These are phyloP conservation scores for Sporothrix dimorphospora DNA, from an alignment of 2,329 filamentous ascomycete genomes.

Conservation along the genomic window DNA sequence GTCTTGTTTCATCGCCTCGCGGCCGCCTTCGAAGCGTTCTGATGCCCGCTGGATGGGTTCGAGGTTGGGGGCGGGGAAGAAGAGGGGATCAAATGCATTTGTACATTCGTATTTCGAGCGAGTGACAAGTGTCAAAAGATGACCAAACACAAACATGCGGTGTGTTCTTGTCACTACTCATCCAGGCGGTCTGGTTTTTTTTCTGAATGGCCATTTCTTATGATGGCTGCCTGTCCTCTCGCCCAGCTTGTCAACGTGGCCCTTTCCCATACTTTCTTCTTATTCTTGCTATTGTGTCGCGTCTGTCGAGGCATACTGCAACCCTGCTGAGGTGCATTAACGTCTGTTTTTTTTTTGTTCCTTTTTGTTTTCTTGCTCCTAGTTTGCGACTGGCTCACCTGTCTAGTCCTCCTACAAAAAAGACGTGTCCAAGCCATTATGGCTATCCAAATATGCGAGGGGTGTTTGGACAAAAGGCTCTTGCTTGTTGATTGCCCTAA, in stretches of 20 bases:
- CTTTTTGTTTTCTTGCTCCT: background rate
- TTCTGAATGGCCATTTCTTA: background rate
- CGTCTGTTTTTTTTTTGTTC: background rate
- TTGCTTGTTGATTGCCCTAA: background rate
- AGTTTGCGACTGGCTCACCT: conserved; percentile 8
- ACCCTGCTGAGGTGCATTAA: conserved; percentile 7
- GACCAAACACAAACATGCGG: background rate
- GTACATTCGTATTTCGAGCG: background rate
- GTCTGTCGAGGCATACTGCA: background rate
- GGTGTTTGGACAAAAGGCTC: background rate
- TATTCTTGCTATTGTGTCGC: background rate
- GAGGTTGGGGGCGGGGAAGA: background rate
- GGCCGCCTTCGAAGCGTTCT: too few relatives aligned
- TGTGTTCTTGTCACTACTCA: background rate
- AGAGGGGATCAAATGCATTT: background rate
- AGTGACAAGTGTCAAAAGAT: background rate
- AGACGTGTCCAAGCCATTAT: background rate
- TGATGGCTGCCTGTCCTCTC: conserved; percentile 1
- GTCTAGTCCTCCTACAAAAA: background rate
- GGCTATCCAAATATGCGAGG: conserved; percentile 13
- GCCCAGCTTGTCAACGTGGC: conserved; percentile 8
- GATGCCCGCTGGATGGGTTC: too few relatives aligned
- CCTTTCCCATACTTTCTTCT: background rate
- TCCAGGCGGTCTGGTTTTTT: background rate
- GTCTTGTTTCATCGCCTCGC: background rate